Percentiles rank a stretch among this genome's conserved stretches.
phyloP scores from a whole-genome alignment of 129 eudicot genomes.

The Ambrosia trifida region DNA sequence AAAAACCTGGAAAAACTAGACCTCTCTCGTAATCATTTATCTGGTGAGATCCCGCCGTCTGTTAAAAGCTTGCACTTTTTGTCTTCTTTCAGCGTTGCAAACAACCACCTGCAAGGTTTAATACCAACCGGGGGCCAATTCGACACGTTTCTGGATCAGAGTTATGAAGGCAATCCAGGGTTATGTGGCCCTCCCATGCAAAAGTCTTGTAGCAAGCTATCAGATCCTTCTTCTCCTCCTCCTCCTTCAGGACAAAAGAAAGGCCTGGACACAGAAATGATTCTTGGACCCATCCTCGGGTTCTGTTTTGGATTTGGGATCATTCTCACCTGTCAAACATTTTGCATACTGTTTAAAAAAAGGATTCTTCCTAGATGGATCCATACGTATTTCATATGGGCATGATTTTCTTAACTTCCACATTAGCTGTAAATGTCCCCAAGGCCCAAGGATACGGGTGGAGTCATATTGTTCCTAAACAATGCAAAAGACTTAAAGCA shows the following conservation, averaged over 20 bases:
- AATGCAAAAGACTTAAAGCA: no score
- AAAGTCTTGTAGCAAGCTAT: neutral
- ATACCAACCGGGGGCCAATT: neutral
- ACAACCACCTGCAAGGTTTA: neutral
- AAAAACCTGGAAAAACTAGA: neutral
- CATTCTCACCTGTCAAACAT: no score
- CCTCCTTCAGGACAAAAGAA: neutral
- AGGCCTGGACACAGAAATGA: neutral
- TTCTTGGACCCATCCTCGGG: neutral
- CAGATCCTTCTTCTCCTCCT: neutral
- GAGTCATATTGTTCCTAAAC: no score
- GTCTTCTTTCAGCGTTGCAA: neutral
- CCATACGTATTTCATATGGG: no score
- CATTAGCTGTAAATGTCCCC: no score
- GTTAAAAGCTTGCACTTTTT: neutral
- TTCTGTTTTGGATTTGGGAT: constrained; percentile 2
- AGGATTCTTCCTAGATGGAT: no score
- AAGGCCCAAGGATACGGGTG: no score
- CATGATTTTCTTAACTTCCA: no score
- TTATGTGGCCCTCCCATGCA: neutral
- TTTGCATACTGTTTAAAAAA: no score
- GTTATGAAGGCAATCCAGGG: neutral
- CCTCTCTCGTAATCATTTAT: neutral
- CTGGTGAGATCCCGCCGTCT: neutral
- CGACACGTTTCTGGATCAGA: neutral